phyloP scores from a whole-genome alignment of 2,329 filamentous ascomycete species.

The Grosmannia serpens region DNA sequence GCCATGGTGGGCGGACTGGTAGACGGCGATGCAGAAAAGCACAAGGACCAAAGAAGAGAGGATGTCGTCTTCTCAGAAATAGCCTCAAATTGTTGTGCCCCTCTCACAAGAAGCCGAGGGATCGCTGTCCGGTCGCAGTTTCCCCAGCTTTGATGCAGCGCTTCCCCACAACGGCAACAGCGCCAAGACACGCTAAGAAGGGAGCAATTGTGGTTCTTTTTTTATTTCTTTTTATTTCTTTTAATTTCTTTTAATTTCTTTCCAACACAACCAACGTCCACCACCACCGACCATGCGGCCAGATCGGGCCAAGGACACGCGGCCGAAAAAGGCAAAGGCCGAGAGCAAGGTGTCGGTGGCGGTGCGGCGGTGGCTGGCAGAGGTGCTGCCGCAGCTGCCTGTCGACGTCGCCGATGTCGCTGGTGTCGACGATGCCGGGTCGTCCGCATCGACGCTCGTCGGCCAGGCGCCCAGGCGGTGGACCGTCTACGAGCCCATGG shows the following conservation, averaged over 20 bases:
- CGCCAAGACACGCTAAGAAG: not conserved
- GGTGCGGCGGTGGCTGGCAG: slow-evolving; percentile 22
- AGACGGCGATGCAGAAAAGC: not conserved
- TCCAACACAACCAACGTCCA: not conserved
- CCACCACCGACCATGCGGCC: not conserved
- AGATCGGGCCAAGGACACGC: not conserved
- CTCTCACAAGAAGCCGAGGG: not conserved
- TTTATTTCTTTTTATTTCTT: not conserved
- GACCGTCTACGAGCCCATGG: slow-evolving; percentile 50
- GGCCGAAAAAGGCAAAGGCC: slow-evolving; percentile 16
- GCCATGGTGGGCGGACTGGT: slow-evolving; percentile 16
- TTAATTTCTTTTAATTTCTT: not conserved
- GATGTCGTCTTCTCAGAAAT: not conserved
- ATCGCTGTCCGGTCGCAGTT: not conserved
- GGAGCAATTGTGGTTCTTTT: not conserved
- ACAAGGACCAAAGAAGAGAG: not conserved
- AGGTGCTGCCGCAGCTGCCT: not conserved
- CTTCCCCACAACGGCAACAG: not conserved
- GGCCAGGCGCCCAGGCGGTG: slow-evolving; percentile 42
- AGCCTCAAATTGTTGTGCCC: not conserved
- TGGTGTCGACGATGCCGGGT: not conserved
- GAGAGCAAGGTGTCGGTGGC: slow-evolving; percentile 24
- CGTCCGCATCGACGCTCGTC: too few species aligned
- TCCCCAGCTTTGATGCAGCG: not conserved
- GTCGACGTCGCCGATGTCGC: not conserved